Evolutionary conservation across 352 stramenopile genomes (phyloP).

Genomic region (Phytophthora ohioensis): DNA sequence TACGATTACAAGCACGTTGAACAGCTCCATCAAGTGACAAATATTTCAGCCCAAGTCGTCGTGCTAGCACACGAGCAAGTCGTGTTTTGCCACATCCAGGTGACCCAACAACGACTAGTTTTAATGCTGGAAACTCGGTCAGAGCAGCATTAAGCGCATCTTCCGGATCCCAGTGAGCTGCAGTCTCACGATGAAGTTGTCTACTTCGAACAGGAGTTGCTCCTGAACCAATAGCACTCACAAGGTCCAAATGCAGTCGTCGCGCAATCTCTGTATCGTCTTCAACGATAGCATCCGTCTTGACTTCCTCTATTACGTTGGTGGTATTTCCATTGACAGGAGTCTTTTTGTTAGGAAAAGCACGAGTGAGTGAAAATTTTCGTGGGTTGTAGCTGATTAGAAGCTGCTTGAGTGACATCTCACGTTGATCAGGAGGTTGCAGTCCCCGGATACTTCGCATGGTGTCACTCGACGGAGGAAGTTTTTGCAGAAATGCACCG

Average conservation of each 20-base stretch:
- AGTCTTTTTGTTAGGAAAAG: constrained; percentile 48
- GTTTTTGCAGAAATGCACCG: constrained; percentile 63
- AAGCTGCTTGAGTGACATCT: constrained; percentile 82
- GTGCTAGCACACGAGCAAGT: constrained; percentile 55
- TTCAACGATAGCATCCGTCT: constrained; percentile 2
- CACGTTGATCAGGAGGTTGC: constrained; percentile 51
- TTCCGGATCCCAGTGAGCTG: constrained; percentile 52
- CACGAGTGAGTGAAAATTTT: constrained; percentile 74
- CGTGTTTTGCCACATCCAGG: constrained; percentile 67
- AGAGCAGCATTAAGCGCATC: constrained; percentile 48
- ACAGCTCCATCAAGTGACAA: constrained; percentile 52
- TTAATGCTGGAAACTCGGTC: constrained; percentile 52
- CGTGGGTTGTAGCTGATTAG: constrained; percentile 76
- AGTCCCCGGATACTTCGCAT: constrained; percentile 58
- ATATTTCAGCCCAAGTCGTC: constrained; percentile 55
- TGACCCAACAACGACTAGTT: constrained; percentile 63
- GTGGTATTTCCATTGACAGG: background rate
- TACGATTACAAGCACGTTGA: constrained; percentile 49
- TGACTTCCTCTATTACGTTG: constrained; percentile 15
- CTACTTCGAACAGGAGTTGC: constrained; percentile 29
- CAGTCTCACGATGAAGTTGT: constrained; percentile 31
- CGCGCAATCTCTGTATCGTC: constrained; percentile 23
- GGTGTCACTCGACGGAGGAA: constrained; percentile 55
- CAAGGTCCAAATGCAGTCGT: constrained; percentile 29
- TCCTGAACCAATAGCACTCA: constrained; percentile 31